Base-by-base conservation (phyloP, 371 early-diverging fungal species). In the Polyrhizophydium stewartii region DNA sequence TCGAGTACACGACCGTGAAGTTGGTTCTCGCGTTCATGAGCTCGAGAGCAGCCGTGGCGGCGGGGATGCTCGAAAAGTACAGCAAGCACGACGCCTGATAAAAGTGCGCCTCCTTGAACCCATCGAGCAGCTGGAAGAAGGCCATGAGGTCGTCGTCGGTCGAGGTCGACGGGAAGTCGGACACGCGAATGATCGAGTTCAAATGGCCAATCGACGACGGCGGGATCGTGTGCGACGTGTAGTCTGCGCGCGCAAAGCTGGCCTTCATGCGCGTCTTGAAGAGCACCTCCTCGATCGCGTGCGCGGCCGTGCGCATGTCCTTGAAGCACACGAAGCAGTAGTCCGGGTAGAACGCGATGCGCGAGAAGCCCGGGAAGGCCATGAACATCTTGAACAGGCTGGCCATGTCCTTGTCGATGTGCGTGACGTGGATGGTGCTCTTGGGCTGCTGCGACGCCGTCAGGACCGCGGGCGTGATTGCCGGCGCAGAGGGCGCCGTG, bases 211-310 rank as follows among this genome's bases (percentile, higher is more conserved):
- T 66, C 19, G 73, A 59, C 2, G 69, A 21, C 2, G 64, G 37
- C 13, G 75, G 64, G 19, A 69, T 58, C 24, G 59, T 37, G 58
- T 75, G 67, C 22, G 68, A 72, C 1, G 66, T 67, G 52, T 69
- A 77, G 27, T 74, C 75, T 1, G 70, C 73, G 28, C 72, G 77
- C 0, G 77, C 73, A 59, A 69, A 77, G 50, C 57, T 66, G 37
- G 75, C 73, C 63, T 77, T 77, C 68, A 77, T 74, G 21, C 65
- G 71, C 16, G 77, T 74, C 19, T 63, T 66, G 58, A 75, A 75
- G 31, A 72, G 62, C 27, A 77, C 43, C 25, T 73, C 73, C 50
- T 77, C 77, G 28, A 75, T 68, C 5, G 77, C 77, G 33, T 61
- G 33, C 10, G 66, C 40, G 2, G 77, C 68, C 10, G 63, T 59